phyloP scores from a whole-genome alignment of 148 eudicot species.

The Fagopyrum tataricum region DNA sequence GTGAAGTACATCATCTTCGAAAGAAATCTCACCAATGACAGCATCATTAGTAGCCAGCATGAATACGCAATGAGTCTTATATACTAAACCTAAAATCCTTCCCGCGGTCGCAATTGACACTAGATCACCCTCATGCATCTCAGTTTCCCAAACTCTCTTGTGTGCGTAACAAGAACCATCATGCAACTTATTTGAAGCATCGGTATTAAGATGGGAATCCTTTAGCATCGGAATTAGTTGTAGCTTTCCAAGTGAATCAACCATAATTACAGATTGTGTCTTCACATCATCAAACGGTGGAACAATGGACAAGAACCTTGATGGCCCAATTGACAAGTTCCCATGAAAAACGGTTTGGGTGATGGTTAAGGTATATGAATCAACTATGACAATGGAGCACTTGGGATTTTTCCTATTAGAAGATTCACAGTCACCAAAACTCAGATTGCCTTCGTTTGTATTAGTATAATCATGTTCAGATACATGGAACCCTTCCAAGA shows the following conservation, averaged over 20 bases:
- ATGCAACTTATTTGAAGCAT: constrained; percentile 26
- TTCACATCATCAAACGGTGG: constrained; percentile 39
- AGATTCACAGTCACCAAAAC: constrained; percentile 28
- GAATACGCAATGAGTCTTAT: constrained; percentile 54
- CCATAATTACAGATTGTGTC: constrained; percentile 44
- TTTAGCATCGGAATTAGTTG: constrained; percentile 48
- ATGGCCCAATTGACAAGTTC: constrained; percentile 58
- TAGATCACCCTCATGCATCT: constrained; percentile 39
- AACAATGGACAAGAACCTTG: constrained; percentile 64
- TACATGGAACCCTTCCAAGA: constrained; percentile 29
- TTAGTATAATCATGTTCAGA: constrained; percentile 36
- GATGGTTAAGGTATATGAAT: constrained; percentile 67
- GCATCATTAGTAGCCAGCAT: constrained; percentile 34
- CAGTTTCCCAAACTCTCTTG: constrained; percentile 23
- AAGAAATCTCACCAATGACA: constrained; percentile 57
- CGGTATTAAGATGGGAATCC: constrained; percentile 41
- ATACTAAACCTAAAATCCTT: constrained; percentile 53
- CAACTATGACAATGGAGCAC: constrained; percentile 69
- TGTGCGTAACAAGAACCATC: constrained; percentile 27
- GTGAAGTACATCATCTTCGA: constrained; percentile 34
- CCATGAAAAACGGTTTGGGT: constrained; percentile 85
- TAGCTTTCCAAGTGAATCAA: constrained; percentile 64
- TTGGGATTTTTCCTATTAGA: constrained; percentile 36
- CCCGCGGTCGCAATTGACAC: constrained; percentile 50
- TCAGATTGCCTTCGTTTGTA: constrained; percentile 34